Evolutionary conservation across 2,329 filamentous ascomycete species (phyloP).

Genomic region (Teratosphaeria epicoccoides): DNA sequence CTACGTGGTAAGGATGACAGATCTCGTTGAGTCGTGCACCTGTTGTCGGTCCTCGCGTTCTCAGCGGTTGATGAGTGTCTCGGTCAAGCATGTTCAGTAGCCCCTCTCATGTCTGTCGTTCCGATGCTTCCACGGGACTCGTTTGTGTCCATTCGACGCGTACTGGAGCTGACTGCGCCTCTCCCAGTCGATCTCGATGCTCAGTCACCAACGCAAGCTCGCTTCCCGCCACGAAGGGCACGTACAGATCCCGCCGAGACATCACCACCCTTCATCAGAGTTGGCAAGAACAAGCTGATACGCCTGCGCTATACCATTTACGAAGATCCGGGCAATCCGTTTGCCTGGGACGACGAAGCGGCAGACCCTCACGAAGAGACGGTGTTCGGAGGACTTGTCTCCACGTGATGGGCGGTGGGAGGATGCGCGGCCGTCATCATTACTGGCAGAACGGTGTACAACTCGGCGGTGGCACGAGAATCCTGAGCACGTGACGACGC

Average conservation of each 20-base stretch:
- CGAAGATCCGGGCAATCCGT: constrained; percentile 19
- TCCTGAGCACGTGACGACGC: neutral
- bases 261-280: neutral
- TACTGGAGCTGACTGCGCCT: neutral
- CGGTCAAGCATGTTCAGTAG: no score
- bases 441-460: no score
- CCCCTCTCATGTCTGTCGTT: no score
- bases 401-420: constrained; percentile 4
- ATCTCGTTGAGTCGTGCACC: neutral
- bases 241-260: neutral
- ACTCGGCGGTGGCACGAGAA: no score
- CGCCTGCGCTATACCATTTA: constrained; percentile 17
- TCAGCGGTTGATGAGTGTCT: neutral
- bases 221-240: neutral
- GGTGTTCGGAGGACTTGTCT: neutral
- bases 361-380: neutral
- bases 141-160: neutral
- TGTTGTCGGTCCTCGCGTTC: neutral
- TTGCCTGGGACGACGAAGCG: constrained; percentile 2
- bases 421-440: constrained; percentile 1
- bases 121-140: no score
- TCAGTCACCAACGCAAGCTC: neutral
- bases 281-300: constrained; percentile 3
- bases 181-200: neutral
- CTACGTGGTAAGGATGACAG: neutral